These are phyloP conservation scores for Trifolium dubium DNA, from an alignment of 306 rosid genomes.

Conservation along the genomic window DNA sequence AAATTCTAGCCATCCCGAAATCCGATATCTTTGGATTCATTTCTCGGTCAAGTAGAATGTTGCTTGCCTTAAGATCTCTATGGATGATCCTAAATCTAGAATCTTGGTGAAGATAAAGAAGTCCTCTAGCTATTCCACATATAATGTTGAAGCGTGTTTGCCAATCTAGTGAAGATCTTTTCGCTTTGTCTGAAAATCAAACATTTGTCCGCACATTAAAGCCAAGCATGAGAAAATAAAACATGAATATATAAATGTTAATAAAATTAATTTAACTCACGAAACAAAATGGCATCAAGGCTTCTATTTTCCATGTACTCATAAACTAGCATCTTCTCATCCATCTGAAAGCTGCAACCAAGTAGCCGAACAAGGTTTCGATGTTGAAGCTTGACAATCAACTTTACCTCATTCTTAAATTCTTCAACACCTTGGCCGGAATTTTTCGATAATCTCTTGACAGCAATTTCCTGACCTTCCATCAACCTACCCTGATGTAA, in stretches of 20 bases:
- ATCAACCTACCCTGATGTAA: conserved; percentile 61
- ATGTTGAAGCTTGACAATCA: conserved; percentile 81
- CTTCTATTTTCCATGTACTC: conserved; percentile 86
- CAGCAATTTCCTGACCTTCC: conserved; percentile 70
- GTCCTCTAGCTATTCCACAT: conserved; percentile 79
- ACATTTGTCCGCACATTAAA: conserved; percentile 4
- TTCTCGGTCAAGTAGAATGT: conserved; percentile 67
- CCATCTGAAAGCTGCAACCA: conserved; percentile 69
- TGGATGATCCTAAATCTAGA: conserved; percentile 82
- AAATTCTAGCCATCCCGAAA: conserved; percentile 86
- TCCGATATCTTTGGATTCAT: conserved; percentile 81
- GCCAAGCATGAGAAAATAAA: conserved; percentile 1
- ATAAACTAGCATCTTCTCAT: conserved; percentile 75
- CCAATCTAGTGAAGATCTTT: conserved; percentile 60
- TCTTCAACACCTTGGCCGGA: conserved; percentile 84
- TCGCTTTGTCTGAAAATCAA: conserved; percentile 49
- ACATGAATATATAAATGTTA: conserved; percentile 7
- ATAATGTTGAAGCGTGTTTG: conserved; percentile 66
- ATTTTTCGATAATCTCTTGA: conserved; percentile 71
- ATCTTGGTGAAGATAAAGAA: conserved; percentile 83
- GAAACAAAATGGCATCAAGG: conserved; percentile 68
- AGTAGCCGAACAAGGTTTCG: conserved; percentile 75
- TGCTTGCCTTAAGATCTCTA: conserved; percentile 85
- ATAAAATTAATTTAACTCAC: conserved; percentile 47
- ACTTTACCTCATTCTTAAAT: conserved; percentile 71